A percentile compares a stretch with the other conserved stretches of the same genome.
These are phyloP conservation scores for Blastocystis sp. DNA, from an alignment of 352 stramenopile species.

Conservation along the genomic window DNA sequence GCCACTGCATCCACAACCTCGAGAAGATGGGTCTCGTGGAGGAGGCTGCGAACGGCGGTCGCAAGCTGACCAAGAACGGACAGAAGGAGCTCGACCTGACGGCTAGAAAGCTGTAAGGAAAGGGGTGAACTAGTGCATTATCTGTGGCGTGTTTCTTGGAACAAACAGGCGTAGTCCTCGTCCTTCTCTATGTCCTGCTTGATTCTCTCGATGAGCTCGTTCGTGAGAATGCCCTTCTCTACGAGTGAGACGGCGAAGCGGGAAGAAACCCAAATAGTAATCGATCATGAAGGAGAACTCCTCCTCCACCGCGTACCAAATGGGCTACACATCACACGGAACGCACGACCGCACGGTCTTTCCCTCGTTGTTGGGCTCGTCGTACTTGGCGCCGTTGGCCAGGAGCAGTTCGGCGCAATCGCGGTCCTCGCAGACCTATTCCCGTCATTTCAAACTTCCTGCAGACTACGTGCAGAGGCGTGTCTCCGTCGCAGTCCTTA, in stretches of 20 bases:
- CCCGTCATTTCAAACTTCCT: neutral
- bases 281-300: constrained; percentile 20
- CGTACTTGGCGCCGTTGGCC: constrained; percentile 5
- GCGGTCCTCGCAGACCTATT: constrained; percentile 37
- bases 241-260: neutral
- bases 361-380: constrained; percentile 35
- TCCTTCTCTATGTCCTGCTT: neutral
- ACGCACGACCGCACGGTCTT: neutral
- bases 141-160: neutral
- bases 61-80: constrained; percentile 62
- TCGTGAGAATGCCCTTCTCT: constrained; percentile 42
- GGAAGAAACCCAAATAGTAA: constrained; percentile 44
- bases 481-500: constrained; percentile 31
- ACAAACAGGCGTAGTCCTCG: neutral
- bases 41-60: constrained; percentile 33
- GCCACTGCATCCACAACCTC: constrained; percentile 58
- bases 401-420: constrained; percentile 2
- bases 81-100: constrained; percentile 68
- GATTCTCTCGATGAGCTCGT: constrained; percentile 12
- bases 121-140: constrained; percentile 6
- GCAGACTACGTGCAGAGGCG: constrained; percentile 21
- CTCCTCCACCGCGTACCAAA: constrained; percentile 56
- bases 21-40: constrained; percentile 69
- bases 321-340: neutral
- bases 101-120: constrained; percentile 51